These are phyloP conservation scores for Viola odorata DNA, from an alignment of 345 rosid species.

Conservation along the genomic window DNA sequence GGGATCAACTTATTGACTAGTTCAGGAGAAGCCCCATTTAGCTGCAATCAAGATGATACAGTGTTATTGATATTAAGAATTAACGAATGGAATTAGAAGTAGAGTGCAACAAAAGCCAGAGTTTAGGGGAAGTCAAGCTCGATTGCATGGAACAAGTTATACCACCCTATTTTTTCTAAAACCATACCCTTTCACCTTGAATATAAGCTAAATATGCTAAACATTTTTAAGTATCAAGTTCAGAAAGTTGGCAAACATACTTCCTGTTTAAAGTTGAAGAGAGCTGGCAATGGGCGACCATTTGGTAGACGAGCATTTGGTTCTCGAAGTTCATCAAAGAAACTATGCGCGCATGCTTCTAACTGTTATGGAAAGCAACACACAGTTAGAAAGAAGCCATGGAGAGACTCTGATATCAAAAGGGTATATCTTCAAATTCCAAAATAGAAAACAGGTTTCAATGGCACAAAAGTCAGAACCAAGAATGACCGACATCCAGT, in stretches of 20 bases:
- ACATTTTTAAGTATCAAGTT: no score
- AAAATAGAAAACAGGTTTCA: neutral
- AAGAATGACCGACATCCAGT: neutral
- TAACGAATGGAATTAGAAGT: neutral
- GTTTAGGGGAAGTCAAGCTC: no score
- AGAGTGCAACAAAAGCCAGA: neutral
- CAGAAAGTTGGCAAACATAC: conserved; percentile 27
- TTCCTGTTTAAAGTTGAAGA: conserved; percentile 48
- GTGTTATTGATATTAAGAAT: neutral
- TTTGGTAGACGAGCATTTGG: conserved; percentile 29
- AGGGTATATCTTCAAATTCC: neutral
- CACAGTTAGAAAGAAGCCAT: neutral
- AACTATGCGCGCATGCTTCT: conserved; percentile 35
- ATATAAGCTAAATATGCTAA: no score
- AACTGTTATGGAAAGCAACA: conserved; percentile 11
- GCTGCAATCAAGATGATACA: conserved; percentile 27
- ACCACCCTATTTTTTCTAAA: no score
- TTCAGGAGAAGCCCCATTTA: conserved; percentile 66
- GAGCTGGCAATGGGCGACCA: conserved; percentile 26
- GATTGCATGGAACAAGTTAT: neutral
- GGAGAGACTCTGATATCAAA: neutral
- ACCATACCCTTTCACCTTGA: no score
- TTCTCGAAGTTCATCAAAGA: conserved; percentile 35
- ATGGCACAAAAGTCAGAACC: neutral
- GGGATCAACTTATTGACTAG: conserved; percentile 83